These are phyloP conservation scores for Zopfia rhizophila DNA, from an alignment of 2,329 filamentous ascomycete genomes.

Conservation along the genomic window DNA sequence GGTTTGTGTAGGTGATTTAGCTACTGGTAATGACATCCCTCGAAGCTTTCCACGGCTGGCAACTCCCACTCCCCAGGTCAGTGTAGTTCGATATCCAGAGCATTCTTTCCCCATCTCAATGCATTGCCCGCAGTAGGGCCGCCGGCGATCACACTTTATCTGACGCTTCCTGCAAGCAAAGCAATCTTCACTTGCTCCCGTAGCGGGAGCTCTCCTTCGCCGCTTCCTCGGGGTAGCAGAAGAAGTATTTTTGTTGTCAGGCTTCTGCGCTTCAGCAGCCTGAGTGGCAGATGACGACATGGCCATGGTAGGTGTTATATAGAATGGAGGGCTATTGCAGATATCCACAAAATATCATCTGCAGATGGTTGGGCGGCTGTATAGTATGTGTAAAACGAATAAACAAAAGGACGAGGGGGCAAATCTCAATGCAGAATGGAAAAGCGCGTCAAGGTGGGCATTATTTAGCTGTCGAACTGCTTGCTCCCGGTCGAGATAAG, in stretches of 20 bases:
- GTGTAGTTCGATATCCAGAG: conserved; percentile 93
- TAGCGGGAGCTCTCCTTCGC: conserved; percentile 86
- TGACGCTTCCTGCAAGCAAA: conserved; percentile 89
- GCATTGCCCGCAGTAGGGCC: conserved; percentile 95
- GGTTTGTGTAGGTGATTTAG: conserved; percentile 53
- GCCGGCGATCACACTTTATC: conserved; percentile 86
- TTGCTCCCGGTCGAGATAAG: conserved; percentile 52
- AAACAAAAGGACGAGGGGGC: conserved; percentile 47
- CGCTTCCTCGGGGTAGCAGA: conserved; percentile 66
- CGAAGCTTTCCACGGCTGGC: conserved; percentile 94
- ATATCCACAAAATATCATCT: conserved; percentile 41
- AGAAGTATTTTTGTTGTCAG: conserved; percentile 38
- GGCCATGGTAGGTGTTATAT: conserved; percentile 38
- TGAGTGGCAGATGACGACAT: conserved; percentile 46
- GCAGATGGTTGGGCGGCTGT: conserved; percentile 43
- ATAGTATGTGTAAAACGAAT: conserved; percentile 45
- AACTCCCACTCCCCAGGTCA: conserved; percentile 96
- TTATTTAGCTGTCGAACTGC: conserved; percentile 50
- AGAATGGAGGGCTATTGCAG: conserved; percentile 34
- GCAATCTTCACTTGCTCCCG: conserved; percentile 92
- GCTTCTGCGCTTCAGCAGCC: conserved; percentile 45
- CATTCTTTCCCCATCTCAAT: conserved; percentile 92
- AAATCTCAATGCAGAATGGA: conserved; percentile 50
- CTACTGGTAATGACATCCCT: conserved; percentile 79
- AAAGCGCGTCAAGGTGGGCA: conserved; percentile 51